A percentile compares a stretch with the other conserved stretches of the same genome.
Conservation (phyloP, 2,329 filamentous ascomycete genomes). For the Trichoderma sp. region DNA sequence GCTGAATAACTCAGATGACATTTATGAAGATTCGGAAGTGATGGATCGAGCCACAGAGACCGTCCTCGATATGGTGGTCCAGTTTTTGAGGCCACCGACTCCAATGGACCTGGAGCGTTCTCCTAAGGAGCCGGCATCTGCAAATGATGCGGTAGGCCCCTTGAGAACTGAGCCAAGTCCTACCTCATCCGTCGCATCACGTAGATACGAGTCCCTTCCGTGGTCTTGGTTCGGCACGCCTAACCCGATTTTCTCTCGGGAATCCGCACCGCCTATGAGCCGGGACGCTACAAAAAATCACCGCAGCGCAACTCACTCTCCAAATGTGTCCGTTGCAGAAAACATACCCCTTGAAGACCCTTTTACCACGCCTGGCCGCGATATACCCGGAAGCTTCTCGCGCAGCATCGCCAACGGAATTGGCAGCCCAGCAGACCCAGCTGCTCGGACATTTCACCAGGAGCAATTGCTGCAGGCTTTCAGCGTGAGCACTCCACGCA, state of each 20-base stretch:
- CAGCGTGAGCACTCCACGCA: slow-evolving; percentile 29
- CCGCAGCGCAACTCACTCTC: slow-evolving; percentile 6
- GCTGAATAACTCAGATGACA: neutral
- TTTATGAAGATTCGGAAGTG: slow-evolving; percentile 1
- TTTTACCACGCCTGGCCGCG: slow-evolving; percentile 31
- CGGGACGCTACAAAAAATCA: slow-evolving; percentile 29
- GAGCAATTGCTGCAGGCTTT: slow-evolving; percentile 39
- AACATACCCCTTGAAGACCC: slow-evolving; percentile 31
- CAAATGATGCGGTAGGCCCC: slow-evolving; percentile 50
- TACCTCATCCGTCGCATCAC: slow-evolving; percentile 29
- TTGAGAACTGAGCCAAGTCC: slow-evolving; percentile 36
- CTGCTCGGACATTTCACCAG: slow-evolving; percentile 34
- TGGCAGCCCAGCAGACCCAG: slow-evolving; percentile 3
- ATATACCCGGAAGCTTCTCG: slow-evolving; percentile 8
- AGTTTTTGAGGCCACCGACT: slow-evolving; percentile 48
- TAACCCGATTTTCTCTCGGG: slow-evolving; percentile 30
- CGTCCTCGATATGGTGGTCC: slow-evolving; percentile 49
- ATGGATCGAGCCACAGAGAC: slow-evolving; percentile 37
- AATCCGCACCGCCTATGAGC: slow-evolving; percentile 24
- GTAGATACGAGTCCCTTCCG: slow-evolving; percentile 42
- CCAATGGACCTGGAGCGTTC: slow-evolving; percentile 41
- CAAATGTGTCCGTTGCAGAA: neutral
- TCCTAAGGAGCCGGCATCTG: slow-evolving; percentile 47
- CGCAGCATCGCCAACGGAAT: slow-evolving; percentile 11
- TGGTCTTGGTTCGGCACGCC: slow-evolving; percentile 51